A percentile compares a stretch with the other conserved stretches of the same genome.
Evolutionary conservation across 495 filamentous ascomycete species (phyloP).

Genomic region (Penicillium crystallinum): DNA sequence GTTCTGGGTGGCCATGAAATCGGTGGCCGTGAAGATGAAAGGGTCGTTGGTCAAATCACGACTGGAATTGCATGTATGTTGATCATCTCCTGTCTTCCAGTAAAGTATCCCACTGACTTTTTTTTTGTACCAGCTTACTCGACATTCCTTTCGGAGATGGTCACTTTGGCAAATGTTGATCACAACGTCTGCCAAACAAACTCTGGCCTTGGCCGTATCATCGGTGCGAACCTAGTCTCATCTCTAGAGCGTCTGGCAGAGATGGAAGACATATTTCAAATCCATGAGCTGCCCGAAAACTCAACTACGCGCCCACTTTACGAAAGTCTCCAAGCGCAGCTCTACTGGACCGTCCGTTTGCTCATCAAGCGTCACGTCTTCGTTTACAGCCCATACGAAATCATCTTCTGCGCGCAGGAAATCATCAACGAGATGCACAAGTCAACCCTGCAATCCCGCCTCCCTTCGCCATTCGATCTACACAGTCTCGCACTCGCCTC

Average conservation of each 20-base stretch:
- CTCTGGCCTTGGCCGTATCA: conserved; percentile 35
- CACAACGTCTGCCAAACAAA: conserved; percentile 40
- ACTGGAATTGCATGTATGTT: conserved; percentile 67
- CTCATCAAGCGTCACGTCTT: conserved; percentile 54
- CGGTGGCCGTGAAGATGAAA: conserved; percentile 55
- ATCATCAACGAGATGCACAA: conserved; percentile 53
- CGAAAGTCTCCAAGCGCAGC: conserved; percentile 54
- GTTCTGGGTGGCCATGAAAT: conserved; percentile 48
- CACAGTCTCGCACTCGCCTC: conserved; percentile 66
- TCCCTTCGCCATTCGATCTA: conserved; percentile 58
- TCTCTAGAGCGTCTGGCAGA: conserved; percentile 38
- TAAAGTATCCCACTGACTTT: conserved; percentile 33
- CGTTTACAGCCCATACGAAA: conserved; percentile 51
- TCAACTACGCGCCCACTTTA: conserved; percentile 28
- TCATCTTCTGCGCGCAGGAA: conserved; percentile 58
- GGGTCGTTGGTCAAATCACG: conserved; percentile 58
- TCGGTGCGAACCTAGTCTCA: conserved; percentile 33
- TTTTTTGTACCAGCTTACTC: conserved; percentile 39
- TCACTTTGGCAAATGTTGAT: conserved; percentile 33
- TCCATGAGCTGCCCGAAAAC: conserved; percentile 29
- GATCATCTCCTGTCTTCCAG: conserved; percentile 24
- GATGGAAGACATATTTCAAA: conserved; percentile 34
- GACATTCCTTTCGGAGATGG: conserved; percentile 38
- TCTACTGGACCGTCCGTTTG: conserved; percentile 70
- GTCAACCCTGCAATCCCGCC: conserved; percentile 40